Conservation (phyloP, 2,329 filamentous ascomycete genomes). For the Fusarium keratoplasticum region DNA sequence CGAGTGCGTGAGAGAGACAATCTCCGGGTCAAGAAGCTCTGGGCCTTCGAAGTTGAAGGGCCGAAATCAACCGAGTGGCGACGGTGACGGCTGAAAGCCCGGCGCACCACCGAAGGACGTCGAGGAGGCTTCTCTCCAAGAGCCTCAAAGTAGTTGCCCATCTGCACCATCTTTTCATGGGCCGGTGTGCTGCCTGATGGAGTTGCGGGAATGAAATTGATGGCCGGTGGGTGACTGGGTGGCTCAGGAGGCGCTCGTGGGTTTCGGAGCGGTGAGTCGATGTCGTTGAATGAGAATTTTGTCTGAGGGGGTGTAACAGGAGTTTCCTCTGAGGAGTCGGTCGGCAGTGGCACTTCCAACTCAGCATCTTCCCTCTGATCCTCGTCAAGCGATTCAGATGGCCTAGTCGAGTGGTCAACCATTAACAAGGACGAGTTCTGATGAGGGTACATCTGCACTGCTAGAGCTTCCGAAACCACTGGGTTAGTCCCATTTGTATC, state of each 20-base stretch:
- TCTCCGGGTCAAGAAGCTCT: constrained; percentile 61
- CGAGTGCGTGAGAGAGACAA: constrained; percentile 64
- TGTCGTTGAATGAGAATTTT: constrained; percentile 61
- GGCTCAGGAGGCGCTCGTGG: constrained; percentile 69
- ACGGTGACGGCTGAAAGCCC: constrained; percentile 64
- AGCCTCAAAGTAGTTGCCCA: constrained; percentile 67
- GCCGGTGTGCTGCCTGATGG: constrained; percentile 69
- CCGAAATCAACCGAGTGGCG: constrained; percentile 57
- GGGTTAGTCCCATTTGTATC: constrained; percentile 72
- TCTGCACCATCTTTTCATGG: constrained; percentile 61
- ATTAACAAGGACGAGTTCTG: constrained; percentile 73
- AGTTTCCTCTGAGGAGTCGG: constrained; percentile 51
- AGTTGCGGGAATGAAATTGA: constrained; percentile 73
- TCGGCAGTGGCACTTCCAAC: constrained; percentile 46
- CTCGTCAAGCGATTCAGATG: constrained; percentile 58
- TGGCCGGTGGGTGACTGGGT: constrained; percentile 54
- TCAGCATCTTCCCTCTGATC: constrained; percentile 39
- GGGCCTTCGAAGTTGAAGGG: constrained; percentile 52
- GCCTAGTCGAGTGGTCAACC: constrained; percentile 66
- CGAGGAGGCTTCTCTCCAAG: constrained; percentile 58
- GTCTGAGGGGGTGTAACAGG: constrained; percentile 66
- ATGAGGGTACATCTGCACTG: constrained; percentile 71
- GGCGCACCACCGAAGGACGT: constrained; percentile 63
- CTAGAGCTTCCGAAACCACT: constrained; percentile 72
- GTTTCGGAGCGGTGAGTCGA: constrained; percentile 72